Base-by-base conservation (phyloP, 805 yeast species). In the Starmerella khaoyaiensis region DNA sequence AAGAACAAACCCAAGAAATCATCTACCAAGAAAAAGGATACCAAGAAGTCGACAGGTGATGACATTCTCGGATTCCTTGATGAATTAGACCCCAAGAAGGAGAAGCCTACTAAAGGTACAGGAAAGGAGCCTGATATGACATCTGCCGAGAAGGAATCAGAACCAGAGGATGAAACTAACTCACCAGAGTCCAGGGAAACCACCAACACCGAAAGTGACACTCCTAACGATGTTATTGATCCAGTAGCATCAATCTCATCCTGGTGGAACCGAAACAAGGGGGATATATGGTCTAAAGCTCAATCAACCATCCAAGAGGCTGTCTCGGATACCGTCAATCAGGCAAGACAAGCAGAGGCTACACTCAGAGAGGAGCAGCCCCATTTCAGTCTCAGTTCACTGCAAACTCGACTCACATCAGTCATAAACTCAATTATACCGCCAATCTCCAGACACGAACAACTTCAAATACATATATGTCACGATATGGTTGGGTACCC, bases 401-500 rank as follows among this genome's bases (percentile, higher is more conserved):
- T 55, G 12, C 62, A 60, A 32, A 47, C 53, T 26, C 49, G 63
- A 4, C 42, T 63, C 10, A 47, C 61, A 1, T 48, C 63, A 10
- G 68, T 63, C 3, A 45, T 64, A 35, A 54, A 56, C 34, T 59
- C 63, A 10, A 62, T 64, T 33, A 69, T 64, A 6, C 68, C 68
- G 11, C 69, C 68, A 5, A 64, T 64, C 31, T 31, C 52, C 22
- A 56, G 57, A 21, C 68, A 64, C 40, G 68, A 64, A 47, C 67
- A 63, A 46, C 56, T 64, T 22, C 49, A 52, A 31, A 58, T 64
- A 31, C 63, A 61, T 43, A 53, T 64, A n/a, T 63, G 61, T 49
- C 68, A 64, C 40, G 69, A 64, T 39, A 55, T 64, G 54, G 64
- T 60, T 10, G 69, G 69, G 17, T 64, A 60, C 46, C 61, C 65